These are phyloP conservation scores for Trichophyton verrucosum DNA, from an alignment of 2,329 filamentous ascomycete species.

Conservation along the genomic window DNA sequence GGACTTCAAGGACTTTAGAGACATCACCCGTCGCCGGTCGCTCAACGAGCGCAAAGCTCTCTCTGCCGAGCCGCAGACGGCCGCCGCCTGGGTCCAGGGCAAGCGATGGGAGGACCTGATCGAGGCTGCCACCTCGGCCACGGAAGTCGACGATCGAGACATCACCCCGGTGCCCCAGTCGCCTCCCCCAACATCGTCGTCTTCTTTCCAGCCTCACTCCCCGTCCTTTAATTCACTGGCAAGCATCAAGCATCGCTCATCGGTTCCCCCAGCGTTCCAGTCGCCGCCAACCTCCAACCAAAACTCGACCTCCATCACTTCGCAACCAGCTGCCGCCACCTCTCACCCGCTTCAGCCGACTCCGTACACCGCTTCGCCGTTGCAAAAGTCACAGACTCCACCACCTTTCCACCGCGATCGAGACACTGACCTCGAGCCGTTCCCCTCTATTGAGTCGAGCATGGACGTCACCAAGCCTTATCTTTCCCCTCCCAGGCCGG, in stretches of 20 bases:
- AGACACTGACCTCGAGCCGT: conserved; percentile 58
- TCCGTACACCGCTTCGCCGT: conserved; percentile 70
- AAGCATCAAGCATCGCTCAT: conserved; percentile 41
- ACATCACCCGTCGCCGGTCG: conserved; percentile 52
- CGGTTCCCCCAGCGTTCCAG: conserved; percentile 50
- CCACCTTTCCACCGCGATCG: conserved; percentile 44
- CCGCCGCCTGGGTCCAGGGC: conserved; percentile 58
- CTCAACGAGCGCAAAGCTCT: conserved; percentile 69
- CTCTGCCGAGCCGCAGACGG: conserved; percentile 70
- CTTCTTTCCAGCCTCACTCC: conserved; percentile 24
- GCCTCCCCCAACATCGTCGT: conserved; percentile 9
- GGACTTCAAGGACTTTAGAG: conserved; percentile 37
- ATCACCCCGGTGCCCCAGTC: conserved; percentile 57
- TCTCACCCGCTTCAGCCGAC: conserved; percentile 32
- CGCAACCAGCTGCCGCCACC: conserved; percentile 23
- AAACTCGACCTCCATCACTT: conserved; percentile 14
- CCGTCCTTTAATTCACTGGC: conserved; percentile 30
- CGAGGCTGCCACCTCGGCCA: conserved; percentile 83
- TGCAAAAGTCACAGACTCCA: conserved; percentile 82
- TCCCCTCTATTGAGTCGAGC: conserved; percentile 77
- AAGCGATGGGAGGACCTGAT: conserved; percentile 96
- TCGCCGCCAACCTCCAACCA: conserved; percentile 30
- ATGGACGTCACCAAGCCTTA: conserved; percentile 38
- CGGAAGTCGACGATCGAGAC: conserved; percentile 73
- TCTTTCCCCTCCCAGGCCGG: background rate